These are phyloP conservation scores for Saccharomycopsis crataegensis DNA, from an alignment of 1,139 yeast genomes.

Conservation along the genomic window DNA sequence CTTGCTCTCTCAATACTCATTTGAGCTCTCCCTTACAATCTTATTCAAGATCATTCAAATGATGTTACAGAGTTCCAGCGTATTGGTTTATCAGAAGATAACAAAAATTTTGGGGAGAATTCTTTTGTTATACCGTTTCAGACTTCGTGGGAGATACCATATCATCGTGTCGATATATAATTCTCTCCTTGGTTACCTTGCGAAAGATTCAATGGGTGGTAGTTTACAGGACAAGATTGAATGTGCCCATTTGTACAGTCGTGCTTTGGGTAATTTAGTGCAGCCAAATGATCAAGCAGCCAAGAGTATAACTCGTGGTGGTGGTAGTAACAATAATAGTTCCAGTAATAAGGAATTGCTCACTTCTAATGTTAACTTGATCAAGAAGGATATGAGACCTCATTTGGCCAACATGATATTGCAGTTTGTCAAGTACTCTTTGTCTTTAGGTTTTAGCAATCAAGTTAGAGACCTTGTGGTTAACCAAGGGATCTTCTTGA, in stretches of 20 bases:
- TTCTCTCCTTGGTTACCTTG: conserved; percentile 40
- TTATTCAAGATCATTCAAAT: background rate
- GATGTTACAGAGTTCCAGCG: background rate
- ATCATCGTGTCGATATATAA: conserved; percentile 44
- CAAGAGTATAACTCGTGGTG: conserved; percentile 20
- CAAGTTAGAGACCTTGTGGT: conserved; percentile 3
- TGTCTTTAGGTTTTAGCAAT: conserved; percentile 33
- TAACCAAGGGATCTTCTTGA: conserved; percentile 46
- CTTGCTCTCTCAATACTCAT: conserved; percentile 14
- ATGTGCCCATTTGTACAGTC: conserved; percentile 42
- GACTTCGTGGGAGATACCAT: conserved; percentile 69
- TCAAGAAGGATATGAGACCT: conserved; percentile 54
- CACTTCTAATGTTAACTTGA: conserved; percentile 47
- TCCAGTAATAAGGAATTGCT: conserved; percentile 32
- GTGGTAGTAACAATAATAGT: conserved; percentile 5
- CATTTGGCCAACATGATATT: conserved; percentile 57
- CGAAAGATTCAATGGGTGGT: conserved; percentile 22
- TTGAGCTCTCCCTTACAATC: conserved; percentile 12
- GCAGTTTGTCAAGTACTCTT: conserved; percentile 44
- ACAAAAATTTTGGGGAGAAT: conserved; percentile 26
- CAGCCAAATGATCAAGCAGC: conserved; percentile 47
- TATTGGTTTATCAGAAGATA: background rate
- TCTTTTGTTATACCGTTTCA: conserved; percentile 59
- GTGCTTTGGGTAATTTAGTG: conserved; percentile 62
- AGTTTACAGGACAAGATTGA: conserved; percentile 10